A percentile compares a stretch with the other conserved stretches of the same genome.
Conservation (phyloP, 2,329 filamentous ascomycete species). For the Cladosporium sphaerospermum region DNA sequence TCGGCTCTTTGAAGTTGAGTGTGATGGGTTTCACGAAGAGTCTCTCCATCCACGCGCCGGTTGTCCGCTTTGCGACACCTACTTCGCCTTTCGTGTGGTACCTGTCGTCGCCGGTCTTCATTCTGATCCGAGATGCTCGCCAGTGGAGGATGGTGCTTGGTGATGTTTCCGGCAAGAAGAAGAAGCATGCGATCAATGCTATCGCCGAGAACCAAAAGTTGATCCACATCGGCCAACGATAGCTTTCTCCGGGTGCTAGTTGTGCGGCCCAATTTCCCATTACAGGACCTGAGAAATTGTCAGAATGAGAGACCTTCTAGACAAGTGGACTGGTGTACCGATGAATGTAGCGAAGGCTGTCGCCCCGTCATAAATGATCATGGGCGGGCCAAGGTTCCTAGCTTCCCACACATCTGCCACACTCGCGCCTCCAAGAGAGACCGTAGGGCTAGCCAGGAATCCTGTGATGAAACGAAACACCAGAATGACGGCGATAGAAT, state of each 20-base stretch:
- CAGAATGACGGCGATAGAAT: slow-evolving; percentile 49
- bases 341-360: slow-evolving; percentile 26
- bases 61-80: not conserved
- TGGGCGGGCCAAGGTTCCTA: slow-evolving; percentile 22
- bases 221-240: slow-evolving; percentile 8
- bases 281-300: slow-evolving; percentile 13
- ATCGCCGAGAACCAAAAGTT: slow-evolving; percentile 20
- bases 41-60: not conserved
- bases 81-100: not conserved
- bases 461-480: slow-evolving; percentile 50
- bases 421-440: slow-evolving; percentile 46
- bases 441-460: slow-evolving; percentile 44
- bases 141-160: slow-evolving; percentile 42
- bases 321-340: slow-evolving; percentile 26
- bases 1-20: slow-evolving; percentile 32
- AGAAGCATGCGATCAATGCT: slow-evolving; percentile 23
- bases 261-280: slow-evolving; percentile 19
- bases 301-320: slow-evolving; percentile 19
- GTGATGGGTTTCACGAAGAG: slow-evolving; percentile 33
- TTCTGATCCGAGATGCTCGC: slow-evolving; percentile 35
- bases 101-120: not conserved
- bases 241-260: slow-evolving; percentile 14
- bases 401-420: slow-evolving; percentile 40
- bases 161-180: slow-evolving; percentile 46
- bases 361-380: slow-evolving; percentile 26